phyloP scores from a whole-genome alignment of 2,329 filamentous ascomycete species.

The Cladosporium cucumerinum region DNA sequence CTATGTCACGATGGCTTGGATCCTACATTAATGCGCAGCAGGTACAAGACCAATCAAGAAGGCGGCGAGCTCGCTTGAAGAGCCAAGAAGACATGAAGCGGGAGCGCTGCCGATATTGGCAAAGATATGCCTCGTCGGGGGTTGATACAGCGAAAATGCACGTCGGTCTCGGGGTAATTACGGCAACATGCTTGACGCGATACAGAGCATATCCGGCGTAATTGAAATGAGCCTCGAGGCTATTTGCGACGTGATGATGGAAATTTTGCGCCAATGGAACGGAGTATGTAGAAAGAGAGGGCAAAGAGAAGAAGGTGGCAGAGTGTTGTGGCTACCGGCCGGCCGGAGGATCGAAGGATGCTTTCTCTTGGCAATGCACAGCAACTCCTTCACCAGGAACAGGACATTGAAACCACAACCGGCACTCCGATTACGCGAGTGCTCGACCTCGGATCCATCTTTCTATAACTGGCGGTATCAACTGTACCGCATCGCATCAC shows the following conservation, averaged over 20 bases:
- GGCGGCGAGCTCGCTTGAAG: background rate
- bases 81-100: constrained; percentile 4
- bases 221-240: background rate
- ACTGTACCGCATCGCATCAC: background rate
- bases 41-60: constrained; percentile 2
- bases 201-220: background rate
- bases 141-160: background rate
- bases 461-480: background rate
- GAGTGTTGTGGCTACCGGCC: background rate
- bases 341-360: background rate
- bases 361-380: background rate
- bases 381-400: background rate
- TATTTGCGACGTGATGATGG: background rate
- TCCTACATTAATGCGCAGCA: constrained; percentile 3
- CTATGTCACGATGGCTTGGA: constrained; percentile 2
- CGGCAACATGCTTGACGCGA: background rate
- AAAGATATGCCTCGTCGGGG: constrained; percentile 12
- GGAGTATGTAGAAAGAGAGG: background rate
- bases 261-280: background rate
- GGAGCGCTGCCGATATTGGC: background rate
- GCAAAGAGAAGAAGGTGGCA: background rate
- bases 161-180: background rate
- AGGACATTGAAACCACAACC: too few relatives aligned
- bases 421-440: background rate
- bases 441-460: background rate